Base-by-base conservation (phyloP, 179 eudicot species). In the Patellifolia procumbens region DNA sequence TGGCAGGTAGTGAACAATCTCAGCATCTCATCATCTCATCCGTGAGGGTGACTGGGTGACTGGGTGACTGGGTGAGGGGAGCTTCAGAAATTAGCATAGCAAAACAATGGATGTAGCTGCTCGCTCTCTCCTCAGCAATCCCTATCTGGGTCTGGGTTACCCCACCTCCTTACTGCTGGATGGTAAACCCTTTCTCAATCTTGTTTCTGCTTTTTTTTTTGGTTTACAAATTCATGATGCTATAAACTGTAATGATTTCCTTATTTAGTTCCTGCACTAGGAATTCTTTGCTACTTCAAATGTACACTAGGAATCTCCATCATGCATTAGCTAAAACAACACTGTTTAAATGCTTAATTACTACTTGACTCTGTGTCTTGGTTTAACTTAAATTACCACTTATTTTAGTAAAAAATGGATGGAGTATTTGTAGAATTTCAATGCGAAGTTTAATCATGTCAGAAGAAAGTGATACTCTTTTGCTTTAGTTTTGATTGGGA, bases 21-120 rank as follows among this genome's bases (percentile, higher is more conserved):
- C n/a, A n/a, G n/a, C n/a, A n/a, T n/a, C n/a, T n/a, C n/a, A n/a
- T n/a, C n/a, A n/a, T n/a, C n/a, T 66, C 32, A 42, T 66, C 31
- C 16, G 9, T 48, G n/a, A n/a, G n/a, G n/a, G n/a, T n/a, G n/a
- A n/a, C n/a, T n/a, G n/a, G n/a, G n/a, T n/a, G n/a, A n/a, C n/a
- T n/a, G n/a, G n/a, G n/a, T n/a, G n/a, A n/a, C n/a, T n/a, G n/a
- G n/a, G n/a, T n/a, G n/a, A n/a, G n/a, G n/a, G n/a, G n/a, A n/a
- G n/a, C n/a, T n/a, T n/a, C n/a, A n/a, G n/a, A n/a, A n/a, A n/a
- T n/a, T n/a, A n/a, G n/a, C n/a, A n/a, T 10, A 39, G 45, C 45
- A 39, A 1, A 60, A 39, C 4, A 49, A 80, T 80, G 82, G 79
- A 80, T 17, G 56, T 76, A 74, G 39, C 71, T 61, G 29, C 70